Evolutionary conservation across 148 eudicot species (phyloP).

Genomic region (Rheum nobile): DNA sequence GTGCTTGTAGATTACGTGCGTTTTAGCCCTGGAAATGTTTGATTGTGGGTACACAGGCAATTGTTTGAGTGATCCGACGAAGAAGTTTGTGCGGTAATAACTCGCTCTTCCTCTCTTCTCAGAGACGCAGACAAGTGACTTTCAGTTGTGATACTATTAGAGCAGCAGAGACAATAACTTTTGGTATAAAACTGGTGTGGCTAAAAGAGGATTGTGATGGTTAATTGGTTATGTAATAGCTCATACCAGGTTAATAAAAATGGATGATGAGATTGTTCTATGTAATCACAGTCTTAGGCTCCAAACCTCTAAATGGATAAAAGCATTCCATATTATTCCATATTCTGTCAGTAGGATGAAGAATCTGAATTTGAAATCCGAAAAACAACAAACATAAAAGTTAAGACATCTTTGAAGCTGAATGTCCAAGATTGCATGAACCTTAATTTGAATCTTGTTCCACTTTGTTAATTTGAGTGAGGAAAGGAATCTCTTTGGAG

Average conservation of each 20-base stretch:
- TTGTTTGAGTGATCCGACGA: slow-evolving; percentile 21
- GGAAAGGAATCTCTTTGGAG: background rate
- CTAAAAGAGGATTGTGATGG: background rate
- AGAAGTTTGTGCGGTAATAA: slow-evolving; percentile 32
- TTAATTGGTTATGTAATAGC: too few species aligned
- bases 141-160: background rate
- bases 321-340: background rate
- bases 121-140: background rate
- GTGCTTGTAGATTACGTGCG: background rate
- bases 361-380: background rate
- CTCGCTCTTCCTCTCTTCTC: background rate
- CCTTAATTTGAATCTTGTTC: background rate
- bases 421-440: background rate
- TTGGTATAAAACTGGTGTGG: background rate
- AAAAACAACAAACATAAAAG: too few species aligned
- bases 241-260: too few species aligned
- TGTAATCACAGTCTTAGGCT: background rate
- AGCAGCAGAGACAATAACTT: background rate
- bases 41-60: background rate
- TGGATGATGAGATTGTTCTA: background rate
- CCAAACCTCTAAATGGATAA: background rate
- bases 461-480: background rate
- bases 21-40: slow-evolving; percentile 1
- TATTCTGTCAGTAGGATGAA: background rate
- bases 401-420: background rate